phyloP scores from a whole-genome alignment of 495 filamentous ascomycete genomes.

The Neurospora sp. region DNA sequence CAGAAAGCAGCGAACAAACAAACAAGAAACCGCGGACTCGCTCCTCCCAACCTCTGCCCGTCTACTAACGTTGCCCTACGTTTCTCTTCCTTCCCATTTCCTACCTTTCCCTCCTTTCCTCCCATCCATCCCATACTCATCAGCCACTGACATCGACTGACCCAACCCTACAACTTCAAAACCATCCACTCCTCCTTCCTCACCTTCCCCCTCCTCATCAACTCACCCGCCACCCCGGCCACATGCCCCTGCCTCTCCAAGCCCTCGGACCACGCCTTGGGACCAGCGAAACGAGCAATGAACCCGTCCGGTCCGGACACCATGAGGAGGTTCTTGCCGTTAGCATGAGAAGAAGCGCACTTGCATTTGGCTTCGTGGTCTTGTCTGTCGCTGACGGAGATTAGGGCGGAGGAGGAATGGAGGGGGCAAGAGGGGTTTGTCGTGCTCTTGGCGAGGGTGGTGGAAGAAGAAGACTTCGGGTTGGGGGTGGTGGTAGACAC shows the following conservation, averaged over 20 bases:
- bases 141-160: neutral
- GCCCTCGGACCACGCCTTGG: constrained; percentile 62
- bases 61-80: too few relatives aligned
- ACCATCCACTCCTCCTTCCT: constrained; percentile 39
- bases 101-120: constrained; percentile 14
- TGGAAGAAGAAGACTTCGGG: neutral
- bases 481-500: constrained; percentile 2
- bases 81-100: too few relatives aligned
- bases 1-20: neutral
- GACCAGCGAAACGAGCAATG: constrained; percentile 64
- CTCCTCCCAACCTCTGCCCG: neutral
- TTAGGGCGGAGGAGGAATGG: constrained; percentile 6
- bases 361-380: neutral
- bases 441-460: neutral
- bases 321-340: constrained; percentile 52
- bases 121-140: neutral
- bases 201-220: constrained; percentile 13
- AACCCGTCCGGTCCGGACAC: constrained; percentile 90
- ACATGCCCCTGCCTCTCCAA: constrained; percentile 58
- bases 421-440: constrained; percentile 11
- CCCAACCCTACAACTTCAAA: constrained; percentile 35
- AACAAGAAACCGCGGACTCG: neutral
- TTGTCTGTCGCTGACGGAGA: neutral
- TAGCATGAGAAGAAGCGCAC: neutral
- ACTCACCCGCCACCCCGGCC: constrained; percentile 28